Base-by-base conservation (phyloP, 2,329 filamentous ascomycete species). In the Botrytis deweyae region DNA sequence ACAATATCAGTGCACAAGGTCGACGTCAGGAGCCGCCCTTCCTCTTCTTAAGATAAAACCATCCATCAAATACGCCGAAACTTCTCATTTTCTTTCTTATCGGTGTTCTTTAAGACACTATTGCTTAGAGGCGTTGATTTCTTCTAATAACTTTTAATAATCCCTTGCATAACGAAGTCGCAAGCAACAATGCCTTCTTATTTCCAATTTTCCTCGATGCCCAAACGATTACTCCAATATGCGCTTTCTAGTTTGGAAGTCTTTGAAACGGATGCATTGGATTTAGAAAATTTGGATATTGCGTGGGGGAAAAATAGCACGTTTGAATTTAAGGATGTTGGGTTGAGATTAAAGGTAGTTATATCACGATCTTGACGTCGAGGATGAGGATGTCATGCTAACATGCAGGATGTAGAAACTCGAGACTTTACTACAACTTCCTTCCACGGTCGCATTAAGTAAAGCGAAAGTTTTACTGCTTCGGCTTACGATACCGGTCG, bases 201-300 rank as follows among this genome's bases (percentile, higher is more conserved):
- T 73, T 78, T 82, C n/a, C 77, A 78, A 72, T 72, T 76, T 29
- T 80, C 94, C 76, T 93, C 89, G 78, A 93, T 97, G 86, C 93
- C 95, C 84, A 97, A 96, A 87, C 91, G 92, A 82, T 87, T 98
- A 79, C 88, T 98, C 77, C 91, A 93, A 78, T 97, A 96, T 85
- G 93, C 91, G 68, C 86, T 99, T 61, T 92, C 92, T 38, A 90
- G 91, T 74, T 87, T 97, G 74, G 94, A 97, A 78, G 87, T 98
- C 72, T 89, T 99, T 74, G 96, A 98, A 80, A 92, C 93, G 73
- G 92, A 97, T 80, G 91, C 92, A 20, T 85, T 98, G 77, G 93
- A 98, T 80, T 87, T 96, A 75, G 94, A 96, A 77, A 93, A 94
- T 78, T 84, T 98, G 76, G 94, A 97, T 78, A 89, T 98, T 78